Percentiles rank a stretch among this genome's conserved stretches.
These are phyloP conservation scores for Neofusicoccum ribis DNA, from an alignment of 2,329 filamentous ascomycete species.

Conservation along the genomic window DNA sequence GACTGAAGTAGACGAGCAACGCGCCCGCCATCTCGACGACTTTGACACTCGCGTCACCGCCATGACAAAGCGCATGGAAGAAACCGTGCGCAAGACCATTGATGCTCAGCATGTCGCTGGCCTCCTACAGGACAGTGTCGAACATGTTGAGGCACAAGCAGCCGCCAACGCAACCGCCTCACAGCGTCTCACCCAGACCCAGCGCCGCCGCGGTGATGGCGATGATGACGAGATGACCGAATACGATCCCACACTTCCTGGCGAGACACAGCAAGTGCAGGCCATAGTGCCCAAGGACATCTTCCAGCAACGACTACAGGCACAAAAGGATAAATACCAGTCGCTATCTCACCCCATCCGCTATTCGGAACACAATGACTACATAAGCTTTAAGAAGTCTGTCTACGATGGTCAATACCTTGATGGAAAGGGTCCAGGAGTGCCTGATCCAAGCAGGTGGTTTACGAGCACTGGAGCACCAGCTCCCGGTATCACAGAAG, in stretches of 20 bases:
- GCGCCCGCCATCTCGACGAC: slow-evolving; percentile 43
- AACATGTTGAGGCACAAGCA: slow-evolving; percentile 41
- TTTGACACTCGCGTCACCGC: slow-evolving; percentile 48
- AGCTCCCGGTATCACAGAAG: slow-evolving; percentile 42
- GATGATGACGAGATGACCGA: slow-evolving; percentile 40
- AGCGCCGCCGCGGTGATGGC: slow-evolving; percentile 23
- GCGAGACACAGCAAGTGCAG: slow-evolving; percentile 30
- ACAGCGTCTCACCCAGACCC: slow-evolving; percentile 13
- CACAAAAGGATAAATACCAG: slow-evolving; percentile 47
- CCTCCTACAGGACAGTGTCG: slow-evolving; percentile 46
- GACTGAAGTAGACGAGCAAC: slow-evolving; percentile 36
- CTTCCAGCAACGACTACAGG: slow-evolving; percentile 40
- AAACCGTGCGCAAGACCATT: slow-evolving; percentile 57
- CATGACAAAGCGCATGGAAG: slow-evolving; percentile 58
- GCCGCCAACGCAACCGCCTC: slow-evolving; percentile 26
- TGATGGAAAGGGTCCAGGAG: slow-evolving; percentile 52
- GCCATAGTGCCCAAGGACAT: slow-evolving; percentile 38
- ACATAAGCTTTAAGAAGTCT: slow-evolving; percentile 61
- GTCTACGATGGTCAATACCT: slow-evolving; percentile 61
- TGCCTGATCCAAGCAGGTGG: slow-evolving; percentile 62
- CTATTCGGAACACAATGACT: slow-evolving; percentile 62
- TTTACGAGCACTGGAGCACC: slow-evolving; percentile 55
- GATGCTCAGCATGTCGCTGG: slow-evolving; percentile 55
- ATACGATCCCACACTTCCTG: slow-evolving; percentile 42
- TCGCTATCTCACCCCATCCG: slow-evolving; percentile 39